Conservation (phyloP, 169 alveolate genomes). For the Amoebophrya sp. region DNA sequence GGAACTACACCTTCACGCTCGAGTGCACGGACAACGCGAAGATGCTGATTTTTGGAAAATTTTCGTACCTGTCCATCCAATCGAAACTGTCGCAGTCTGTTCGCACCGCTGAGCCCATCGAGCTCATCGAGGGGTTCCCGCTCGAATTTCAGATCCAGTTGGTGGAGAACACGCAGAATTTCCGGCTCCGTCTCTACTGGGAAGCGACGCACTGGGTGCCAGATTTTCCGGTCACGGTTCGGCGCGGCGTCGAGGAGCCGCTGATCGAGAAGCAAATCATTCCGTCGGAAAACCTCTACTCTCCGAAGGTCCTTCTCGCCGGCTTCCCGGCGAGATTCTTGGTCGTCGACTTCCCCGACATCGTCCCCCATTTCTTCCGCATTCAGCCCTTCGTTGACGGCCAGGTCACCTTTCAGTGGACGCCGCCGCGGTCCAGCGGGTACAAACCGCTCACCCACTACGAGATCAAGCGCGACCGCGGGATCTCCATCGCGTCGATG, state of each 20-base stretch:
- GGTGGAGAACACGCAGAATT: neutral
- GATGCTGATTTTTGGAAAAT: neutral
- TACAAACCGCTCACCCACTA: constrained; percentile 8
- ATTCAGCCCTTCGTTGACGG: neutral
- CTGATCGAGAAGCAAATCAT: neutral
- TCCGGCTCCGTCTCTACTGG: neutral
- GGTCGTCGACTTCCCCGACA: neutral
- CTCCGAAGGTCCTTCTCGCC: neutral
- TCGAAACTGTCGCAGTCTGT: neutral
- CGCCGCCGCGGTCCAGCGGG: neutral
- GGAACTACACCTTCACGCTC: neutral
- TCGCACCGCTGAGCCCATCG: neutral
- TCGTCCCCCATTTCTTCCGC: neutral
- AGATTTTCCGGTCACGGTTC: neutral
- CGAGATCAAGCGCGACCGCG: constrained; percentile 27
- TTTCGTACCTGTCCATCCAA: neutral
- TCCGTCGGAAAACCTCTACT: neutral
- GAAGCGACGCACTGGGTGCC: neutral
- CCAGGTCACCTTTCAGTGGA: neutral
- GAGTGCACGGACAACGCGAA: neutral
- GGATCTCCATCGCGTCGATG: neutral
- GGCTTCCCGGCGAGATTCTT: neutral
- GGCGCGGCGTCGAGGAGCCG: neutral
- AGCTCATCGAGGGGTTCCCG: neutral
- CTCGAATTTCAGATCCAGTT: neutral